Conservation (phyloP, 2,329 filamentous ascomycete genomes). For the Verticillium longisporum region DNA sequence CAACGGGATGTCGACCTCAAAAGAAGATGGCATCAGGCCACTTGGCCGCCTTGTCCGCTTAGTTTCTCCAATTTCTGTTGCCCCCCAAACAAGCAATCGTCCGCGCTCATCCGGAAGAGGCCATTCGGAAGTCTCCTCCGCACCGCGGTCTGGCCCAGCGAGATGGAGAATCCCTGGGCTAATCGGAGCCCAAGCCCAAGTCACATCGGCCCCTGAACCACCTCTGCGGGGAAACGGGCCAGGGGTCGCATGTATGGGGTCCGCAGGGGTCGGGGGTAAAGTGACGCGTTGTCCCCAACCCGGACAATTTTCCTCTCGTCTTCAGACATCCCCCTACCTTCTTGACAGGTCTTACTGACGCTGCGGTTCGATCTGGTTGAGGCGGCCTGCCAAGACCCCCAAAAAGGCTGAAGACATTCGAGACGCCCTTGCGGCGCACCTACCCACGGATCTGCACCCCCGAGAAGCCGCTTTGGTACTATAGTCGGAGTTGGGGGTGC, state of each 20-base stretch:
- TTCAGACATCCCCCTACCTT: not conserved
- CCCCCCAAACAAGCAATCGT: not conserved
- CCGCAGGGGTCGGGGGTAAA: not conserved
- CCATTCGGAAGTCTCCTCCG: slow-evolving; percentile 1
- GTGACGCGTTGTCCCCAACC: not conserved
- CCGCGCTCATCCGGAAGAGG: slow-evolving; percentile 1
- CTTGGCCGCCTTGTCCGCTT: not conserved
- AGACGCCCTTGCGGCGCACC: not conserved
- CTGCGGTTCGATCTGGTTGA: not conserved
- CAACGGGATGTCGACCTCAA: not conserved
- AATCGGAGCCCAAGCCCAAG: not conserved
- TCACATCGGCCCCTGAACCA: not conserved
- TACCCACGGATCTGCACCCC: not conserved
- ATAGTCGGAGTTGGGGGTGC: not conserved
- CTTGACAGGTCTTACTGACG: not conserved
- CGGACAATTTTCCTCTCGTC: not conserved
- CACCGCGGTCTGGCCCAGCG: not conserved
- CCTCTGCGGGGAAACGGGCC: not conserved
- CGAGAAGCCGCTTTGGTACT: not conserved
- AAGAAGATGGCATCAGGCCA: not conserved
- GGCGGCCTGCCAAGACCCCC: not conserved
- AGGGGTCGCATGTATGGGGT: not conserved
- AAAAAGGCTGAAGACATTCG: not conserved
- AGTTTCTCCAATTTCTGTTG: not conserved
- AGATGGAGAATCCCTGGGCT: not conserved